Evolutionary conservation across 2,329 filamentous ascomycete genomes (phyloP).

Genomic region (Cladophialophora yegresii): DNA sequence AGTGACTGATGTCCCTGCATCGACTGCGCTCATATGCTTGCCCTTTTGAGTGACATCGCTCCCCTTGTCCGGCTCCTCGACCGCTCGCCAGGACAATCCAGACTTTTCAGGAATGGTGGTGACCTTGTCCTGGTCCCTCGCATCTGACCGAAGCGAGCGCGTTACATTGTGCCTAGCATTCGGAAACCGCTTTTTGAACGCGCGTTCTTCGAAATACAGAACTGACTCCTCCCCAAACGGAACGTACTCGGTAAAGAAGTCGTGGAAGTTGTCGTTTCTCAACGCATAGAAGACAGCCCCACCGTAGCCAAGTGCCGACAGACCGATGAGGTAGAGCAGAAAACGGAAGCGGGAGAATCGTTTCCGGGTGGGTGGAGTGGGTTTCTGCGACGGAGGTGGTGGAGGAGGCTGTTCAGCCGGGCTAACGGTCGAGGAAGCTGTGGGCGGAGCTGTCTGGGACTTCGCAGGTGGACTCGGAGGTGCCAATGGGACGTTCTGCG

Average conservation of each 20-base stretch:
- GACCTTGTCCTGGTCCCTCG: slow-evolving; percentile 64
- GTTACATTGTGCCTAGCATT: slow-evolving; percentile 57
- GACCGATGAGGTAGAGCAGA: slow-evolving; percentile 72
- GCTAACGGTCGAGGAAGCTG: slow-evolving; percentile 38
- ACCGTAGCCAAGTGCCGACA: slow-evolving; percentile 76
- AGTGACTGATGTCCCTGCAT: slow-evolving; percentile 32
- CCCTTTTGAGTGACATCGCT: slow-evolving; percentile 60
- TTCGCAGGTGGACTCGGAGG: slow-evolving; percentile 43
- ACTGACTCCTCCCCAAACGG: slow-evolving; percentile 94
- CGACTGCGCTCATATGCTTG: slow-evolving; percentile 50
- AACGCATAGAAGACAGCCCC: slow-evolving; percentile 92
- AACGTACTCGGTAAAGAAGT: slow-evolving; percentile 97
- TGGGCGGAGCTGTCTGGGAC: slow-evolving; percentile 43
- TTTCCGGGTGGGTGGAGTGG: slow-evolving; percentile 54
- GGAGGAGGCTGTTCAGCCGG: slow-evolving; percentile 38
- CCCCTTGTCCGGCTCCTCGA: slow-evolving; percentile 61
- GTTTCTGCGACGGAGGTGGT: slow-evolving; percentile 43
- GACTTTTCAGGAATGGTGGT: slow-evolving; percentile 82
- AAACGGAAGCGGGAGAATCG: slow-evolving; percentile 73
- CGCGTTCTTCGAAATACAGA: slow-evolving; percentile 90
- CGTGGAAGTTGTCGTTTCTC: slow-evolving; percentile 95
- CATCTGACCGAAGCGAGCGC: slow-evolving; percentile 50
- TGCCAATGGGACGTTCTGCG: slow-evolving; percentile 52
- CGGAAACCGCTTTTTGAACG: slow-evolving; percentile 85
- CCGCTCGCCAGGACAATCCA: slow-evolving; percentile 77